Evolutionary conservation across 805 yeast genomes (phyloP).

Genomic region (Kodamaea jinghongensis): DNA sequence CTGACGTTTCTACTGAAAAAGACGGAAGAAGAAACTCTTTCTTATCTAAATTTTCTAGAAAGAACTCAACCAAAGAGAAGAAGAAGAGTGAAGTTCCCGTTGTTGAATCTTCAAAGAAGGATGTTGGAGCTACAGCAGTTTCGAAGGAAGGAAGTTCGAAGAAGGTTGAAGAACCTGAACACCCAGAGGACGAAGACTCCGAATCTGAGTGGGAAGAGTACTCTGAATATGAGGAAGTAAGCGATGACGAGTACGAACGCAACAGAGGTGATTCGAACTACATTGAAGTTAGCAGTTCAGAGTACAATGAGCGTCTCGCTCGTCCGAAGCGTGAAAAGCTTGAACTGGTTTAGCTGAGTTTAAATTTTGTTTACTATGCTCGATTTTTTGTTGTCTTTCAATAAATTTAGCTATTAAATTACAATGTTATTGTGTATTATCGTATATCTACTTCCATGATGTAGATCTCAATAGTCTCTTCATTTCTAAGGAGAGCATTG

Average conservation of each 20-base stretch:
- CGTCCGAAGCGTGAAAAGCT: conserved; percentile 3
- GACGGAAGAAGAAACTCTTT: conserved; percentile 4
- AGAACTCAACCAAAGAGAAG: conserved; percentile 7
- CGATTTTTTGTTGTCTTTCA: conserved; percentile 1
- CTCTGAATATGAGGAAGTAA: conserved; percentile 46
- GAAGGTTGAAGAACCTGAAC: conserved; percentile 2
- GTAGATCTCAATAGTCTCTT: conserved; percentile 1
- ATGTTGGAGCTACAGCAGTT: conserved; percentile 2
- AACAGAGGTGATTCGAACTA: conserved; percentile 50
- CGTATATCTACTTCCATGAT: not conserved
- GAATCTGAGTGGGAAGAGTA: conserved; percentile 16
- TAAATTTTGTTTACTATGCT: not conserved
- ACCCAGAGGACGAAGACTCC: conserved; percentile 1
- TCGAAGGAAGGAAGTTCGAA: conserved; percentile 5
- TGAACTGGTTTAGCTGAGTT: not conserved
- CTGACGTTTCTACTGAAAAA: conserved; percentile 7
- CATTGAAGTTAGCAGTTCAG: conserved; percentile 30
- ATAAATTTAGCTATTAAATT: not conserved
- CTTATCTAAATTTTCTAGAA: conserved; percentile 5
- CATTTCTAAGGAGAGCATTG: too few species aligned
- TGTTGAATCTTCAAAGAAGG: not conserved
- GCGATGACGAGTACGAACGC: conserved; percentile 44
- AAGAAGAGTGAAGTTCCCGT: conserved; percentile 2
- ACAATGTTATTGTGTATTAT: conserved; percentile 1
- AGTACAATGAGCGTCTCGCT: conserved; percentile 14